Evolutionary conservation across 2,329 filamentous ascomycete genomes (phyloP).

Genomic region (Aspergillus calidoustus): DNA sequence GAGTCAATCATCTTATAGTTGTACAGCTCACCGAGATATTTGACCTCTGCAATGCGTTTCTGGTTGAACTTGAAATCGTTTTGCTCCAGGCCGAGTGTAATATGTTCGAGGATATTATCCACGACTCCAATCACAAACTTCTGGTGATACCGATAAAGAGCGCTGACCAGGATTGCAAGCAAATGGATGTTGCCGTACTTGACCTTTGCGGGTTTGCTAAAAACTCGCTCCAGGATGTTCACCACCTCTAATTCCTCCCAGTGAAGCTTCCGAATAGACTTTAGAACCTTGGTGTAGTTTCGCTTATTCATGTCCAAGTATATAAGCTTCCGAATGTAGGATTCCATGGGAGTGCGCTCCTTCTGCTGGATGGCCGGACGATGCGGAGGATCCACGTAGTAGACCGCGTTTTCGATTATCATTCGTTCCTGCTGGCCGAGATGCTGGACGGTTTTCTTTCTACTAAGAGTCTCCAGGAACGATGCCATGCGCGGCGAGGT

Average conservation of each 20-base stretch:
- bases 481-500: conserved; percentile 91
- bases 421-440: conserved; percentile 95
- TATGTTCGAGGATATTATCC: conserved; percentile 86
- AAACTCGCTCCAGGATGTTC: conserved; percentile 81
- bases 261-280: conserved; percentile 91
- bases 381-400: conserved; percentile 95
- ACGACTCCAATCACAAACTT: conserved; percentile 90
- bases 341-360: conserved; percentile 88
- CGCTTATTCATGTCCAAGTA: conserved; percentile 94
- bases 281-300: conserved; percentile 90
- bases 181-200: conserved; percentile 97
- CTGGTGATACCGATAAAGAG: conserved; percentile 88
- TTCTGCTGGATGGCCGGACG: conserved; percentile 95
- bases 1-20: conserved; percentile 98
- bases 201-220: conserved; percentile 94
- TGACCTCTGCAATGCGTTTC: conserved; percentile 90
- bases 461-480: conserved; percentile 91
- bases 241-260: conserved; percentile 95
- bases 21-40: conserved; percentile 94
- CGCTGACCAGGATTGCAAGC: conserved; percentile 84
- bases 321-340: conserved; percentile 89
- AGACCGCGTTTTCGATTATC: conserved; percentile 97
- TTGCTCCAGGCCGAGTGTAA: conserved; percentile 84
- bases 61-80: conserved; percentile 99
- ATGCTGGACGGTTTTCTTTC: conserved; percentile 95